Evolutionary conservation across 192 early-diverging fungal species (phyloP).

Genomic region (Ramicandelaber brevisporus): DNA sequence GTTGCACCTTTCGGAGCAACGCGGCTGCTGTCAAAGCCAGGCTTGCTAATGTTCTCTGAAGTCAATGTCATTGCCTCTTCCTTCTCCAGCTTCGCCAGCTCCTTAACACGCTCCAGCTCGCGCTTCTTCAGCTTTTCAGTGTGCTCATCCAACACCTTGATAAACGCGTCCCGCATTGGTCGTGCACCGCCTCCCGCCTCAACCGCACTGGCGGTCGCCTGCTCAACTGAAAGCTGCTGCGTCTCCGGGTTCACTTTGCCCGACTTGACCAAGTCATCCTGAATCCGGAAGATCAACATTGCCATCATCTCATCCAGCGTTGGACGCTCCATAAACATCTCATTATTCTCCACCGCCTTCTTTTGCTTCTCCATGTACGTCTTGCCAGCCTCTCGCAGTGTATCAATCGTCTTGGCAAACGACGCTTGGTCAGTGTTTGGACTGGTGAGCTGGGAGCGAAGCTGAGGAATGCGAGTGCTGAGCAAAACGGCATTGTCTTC

Average conservation of each 20-base stretch:
- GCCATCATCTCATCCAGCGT: constrained; percentile 19
- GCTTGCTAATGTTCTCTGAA: constrained; percentile 37
- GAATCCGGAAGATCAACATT: constrained; percentile 18
- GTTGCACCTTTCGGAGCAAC: too few species aligned
- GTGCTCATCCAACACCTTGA: constrained; percentile 13
- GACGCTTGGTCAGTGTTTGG: constrained; percentile 5
- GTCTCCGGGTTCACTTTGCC: constrained; percentile 6
- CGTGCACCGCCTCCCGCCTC: constrained; percentile 1
- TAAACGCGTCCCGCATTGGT: constrained; percentile 11
- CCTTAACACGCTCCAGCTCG: constrained; percentile 12
- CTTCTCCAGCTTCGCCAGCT: constrained; percentile 24
- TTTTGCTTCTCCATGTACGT: constrained; percentile 17
- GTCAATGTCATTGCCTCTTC: constrained; percentile 38
- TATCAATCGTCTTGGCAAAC: constrained; percentile 3
- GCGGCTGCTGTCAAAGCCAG: constrained; percentile 34
- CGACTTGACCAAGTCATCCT: constrained; percentile 9
- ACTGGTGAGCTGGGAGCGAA: constrained; percentile 5
- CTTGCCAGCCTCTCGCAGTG: constrained; percentile 9
- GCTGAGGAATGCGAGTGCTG: constrained; percentile 5
- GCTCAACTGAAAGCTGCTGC: constrained; percentile 4
- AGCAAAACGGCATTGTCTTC: constrained; percentile 1
- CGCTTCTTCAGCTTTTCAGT: constrained; percentile 10
- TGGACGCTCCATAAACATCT: constrained; percentile 6
- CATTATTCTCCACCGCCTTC: constrained; percentile 5
- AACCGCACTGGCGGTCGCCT: constrained; percentile 1